A percentile compares a stretch with the other conserved stretches of the same genome.
These are phyloP conservation scores for Fomitopsis serialis DNA, from an alignment of 768 basidiomycete species.

Conservation along the genomic window DNA sequence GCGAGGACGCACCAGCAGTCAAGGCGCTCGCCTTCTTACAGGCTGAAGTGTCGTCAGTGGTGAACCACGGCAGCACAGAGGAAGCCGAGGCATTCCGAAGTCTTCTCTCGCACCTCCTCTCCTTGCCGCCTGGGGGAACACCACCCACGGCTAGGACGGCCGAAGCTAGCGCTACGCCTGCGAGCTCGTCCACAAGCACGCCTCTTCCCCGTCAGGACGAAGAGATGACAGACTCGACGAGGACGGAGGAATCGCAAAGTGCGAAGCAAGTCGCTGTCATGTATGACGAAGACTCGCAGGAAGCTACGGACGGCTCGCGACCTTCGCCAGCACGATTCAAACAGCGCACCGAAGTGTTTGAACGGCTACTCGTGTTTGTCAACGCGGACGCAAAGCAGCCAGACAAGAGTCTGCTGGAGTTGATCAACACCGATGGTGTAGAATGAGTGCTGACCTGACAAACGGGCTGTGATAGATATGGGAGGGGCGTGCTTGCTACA, in stretches of 20 bases:
- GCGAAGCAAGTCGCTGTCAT: constrained; percentile 3
- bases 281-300: constrained; percentile 22
- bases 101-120: constrained; percentile 59
- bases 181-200: not conserved
- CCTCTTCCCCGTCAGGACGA: not conserved
- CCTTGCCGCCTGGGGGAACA: constrained; percentile 11
- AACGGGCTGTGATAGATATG: not conserved
- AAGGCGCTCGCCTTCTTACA: constrained; percentile 71
- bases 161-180: too few species aligned
- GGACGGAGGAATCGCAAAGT: not conserved
- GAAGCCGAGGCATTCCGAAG: constrained; percentile 62
- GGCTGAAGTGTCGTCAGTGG: constrained; percentile 61
- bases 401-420: constrained; percentile 51
- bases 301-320: constrained; percentile 13
- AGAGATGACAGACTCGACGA: constrained; percentile 1
- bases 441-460: not conserved
- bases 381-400: constrained; percentile 65
- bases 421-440: constrained; percentile 38
- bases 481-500: not conserved
- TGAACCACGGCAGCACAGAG: constrained; percentile 58
- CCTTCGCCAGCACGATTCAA: constrained; percentile 46
- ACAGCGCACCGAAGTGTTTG: constrained; percentile 68
- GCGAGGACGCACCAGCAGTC: constrained; percentile 53
- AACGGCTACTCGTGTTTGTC: constrained; percentile 59
- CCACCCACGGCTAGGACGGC: too few species aligned